These are phyloP conservation scores for Thielaviopsis euricoi DNA, from an alignment of 2,329 filamentous ascomycete genomes.

Conservation along the genomic window DNA sequence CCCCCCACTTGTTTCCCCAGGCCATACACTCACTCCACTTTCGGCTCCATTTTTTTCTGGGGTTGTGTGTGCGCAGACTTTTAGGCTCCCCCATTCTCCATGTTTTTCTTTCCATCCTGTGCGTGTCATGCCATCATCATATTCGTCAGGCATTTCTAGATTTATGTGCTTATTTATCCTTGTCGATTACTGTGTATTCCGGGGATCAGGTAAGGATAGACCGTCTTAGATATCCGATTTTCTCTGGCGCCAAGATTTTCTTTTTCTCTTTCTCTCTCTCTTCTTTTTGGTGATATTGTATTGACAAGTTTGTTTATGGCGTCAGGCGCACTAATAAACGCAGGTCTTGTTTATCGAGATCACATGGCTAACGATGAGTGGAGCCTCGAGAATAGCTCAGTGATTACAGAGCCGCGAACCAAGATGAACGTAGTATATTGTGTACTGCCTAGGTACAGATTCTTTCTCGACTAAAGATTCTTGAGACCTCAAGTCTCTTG, in stretches of 20 bases:
- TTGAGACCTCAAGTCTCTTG: too few species aligned
- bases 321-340: too few species aligned
- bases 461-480: too few species aligned
- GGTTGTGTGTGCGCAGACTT: not conserved
- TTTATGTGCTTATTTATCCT: not conserved
- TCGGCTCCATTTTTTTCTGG: constrained; percentile 7
- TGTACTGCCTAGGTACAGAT: too few species aligned
- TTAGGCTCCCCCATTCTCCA: not conserved
- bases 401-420: too few species aligned
- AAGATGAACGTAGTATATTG: too few species aligned
- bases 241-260: not conserved
- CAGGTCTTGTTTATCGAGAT: too few species aligned
- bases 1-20: constrained; percentile 4
- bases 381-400: too few species aligned
- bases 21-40: not conserved
- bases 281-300: too few species aligned
- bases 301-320: too few species aligned
- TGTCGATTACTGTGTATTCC: not conserved
- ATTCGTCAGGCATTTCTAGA: not conserved
- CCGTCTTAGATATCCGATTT: not conserved
- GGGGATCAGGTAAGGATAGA: not conserved
- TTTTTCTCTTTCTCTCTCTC: too few species aligned
- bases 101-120: not conserved
- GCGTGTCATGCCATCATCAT: not conserved
- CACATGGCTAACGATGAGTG: too few species aligned